phyloP scores from a whole-genome alignment of 1,284 basidiomycete genomes.

The Lignosus rhinocerotis region DNA sequence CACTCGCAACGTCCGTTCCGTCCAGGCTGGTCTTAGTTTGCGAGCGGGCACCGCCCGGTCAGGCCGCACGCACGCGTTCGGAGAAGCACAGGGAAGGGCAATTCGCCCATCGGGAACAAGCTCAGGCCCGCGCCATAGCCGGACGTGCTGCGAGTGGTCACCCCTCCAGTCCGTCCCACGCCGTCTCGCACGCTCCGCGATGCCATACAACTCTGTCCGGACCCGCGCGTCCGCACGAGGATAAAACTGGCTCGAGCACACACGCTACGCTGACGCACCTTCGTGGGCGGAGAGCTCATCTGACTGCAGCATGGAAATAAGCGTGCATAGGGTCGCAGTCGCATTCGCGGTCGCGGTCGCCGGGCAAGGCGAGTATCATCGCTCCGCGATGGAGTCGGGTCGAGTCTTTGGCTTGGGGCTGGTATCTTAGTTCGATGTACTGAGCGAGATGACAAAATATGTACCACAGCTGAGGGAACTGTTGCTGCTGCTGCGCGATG shows the following conservation, averaged over 20 bases:
- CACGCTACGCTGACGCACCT: background rate
- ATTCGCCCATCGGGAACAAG: constrained; percentile 1
- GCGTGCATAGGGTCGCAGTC: too few species aligned
- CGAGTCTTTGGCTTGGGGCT: background rate
- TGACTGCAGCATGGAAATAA: too few species aligned
- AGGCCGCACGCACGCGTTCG: background rate
- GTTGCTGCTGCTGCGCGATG: background rate
- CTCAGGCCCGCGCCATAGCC: constrained; percentile 8
- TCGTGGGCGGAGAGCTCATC: too few species aligned
- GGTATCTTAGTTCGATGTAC: background rate
- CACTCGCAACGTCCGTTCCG: background rate
- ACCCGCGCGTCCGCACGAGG: background rate
- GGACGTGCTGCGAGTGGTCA: background rate
- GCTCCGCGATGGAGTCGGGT: too few species aligned
- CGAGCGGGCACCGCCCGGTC: background rate
- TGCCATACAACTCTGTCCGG: background rate
- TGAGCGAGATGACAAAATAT: too few species aligned
- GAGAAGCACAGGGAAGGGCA: background rate
- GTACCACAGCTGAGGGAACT: too few species aligned
- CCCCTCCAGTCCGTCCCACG: background rate
- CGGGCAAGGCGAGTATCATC: too few species aligned
- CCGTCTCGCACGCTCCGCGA: background rate
- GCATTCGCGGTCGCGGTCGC: too few species aligned
- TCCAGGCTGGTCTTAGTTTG: background rate
- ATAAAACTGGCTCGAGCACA: background rate